phyloP scores from a whole-genome alignment of 2,329 filamentous ascomycete genomes.

The Apiospora arundinis region DNA sequence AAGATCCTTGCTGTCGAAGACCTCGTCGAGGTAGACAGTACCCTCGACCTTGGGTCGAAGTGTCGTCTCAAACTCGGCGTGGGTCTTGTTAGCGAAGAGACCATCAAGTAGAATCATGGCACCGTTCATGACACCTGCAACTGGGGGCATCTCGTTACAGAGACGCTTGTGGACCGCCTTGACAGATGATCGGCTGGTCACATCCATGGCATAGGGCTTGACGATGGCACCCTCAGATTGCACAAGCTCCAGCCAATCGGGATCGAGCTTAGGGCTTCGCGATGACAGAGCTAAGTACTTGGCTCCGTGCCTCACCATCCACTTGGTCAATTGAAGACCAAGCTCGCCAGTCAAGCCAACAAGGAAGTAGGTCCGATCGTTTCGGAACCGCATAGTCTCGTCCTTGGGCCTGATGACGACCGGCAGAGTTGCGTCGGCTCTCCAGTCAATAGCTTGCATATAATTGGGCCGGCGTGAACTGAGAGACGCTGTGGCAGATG shows the following conservation, averaged over 20 bases:
- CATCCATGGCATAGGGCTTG: conserved; percentile 28
- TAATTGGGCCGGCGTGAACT: conserved; percentile 9
- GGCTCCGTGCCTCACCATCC: conserved; percentile 48
- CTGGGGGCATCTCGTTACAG: conserved; percentile 36
- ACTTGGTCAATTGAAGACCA: conserved; percentile 46
- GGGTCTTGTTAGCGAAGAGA: conserved; percentile 34
- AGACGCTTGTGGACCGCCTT: conserved; percentile 27
- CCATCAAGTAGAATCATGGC: conserved; percentile 52
- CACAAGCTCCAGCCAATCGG: conserved; percentile 34
- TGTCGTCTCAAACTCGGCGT: conserved; percentile 12
- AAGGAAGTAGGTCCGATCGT: conserved; percentile 42
- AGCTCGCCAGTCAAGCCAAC: conserved; percentile 42
- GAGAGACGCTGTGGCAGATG: not conserved
- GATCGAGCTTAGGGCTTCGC: conserved; percentile 43
- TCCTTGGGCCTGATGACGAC: conserved; percentile 23
- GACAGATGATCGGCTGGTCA: conserved; percentile 31
- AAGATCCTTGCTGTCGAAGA: conserved; percentile 38
- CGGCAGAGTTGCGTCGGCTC: conserved; percentile 10
- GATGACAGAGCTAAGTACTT: conserved; percentile 46
- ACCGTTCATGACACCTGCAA: conserved; percentile 50
- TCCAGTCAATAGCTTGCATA: conserved; percentile 22
- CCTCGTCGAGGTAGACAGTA: conserved; percentile 38
- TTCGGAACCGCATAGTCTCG: conserved; percentile 27
- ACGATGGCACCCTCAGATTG: conserved; percentile 26
- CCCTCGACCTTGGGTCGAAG: conserved; percentile 48